Evolutionary conservation across 495 filamentous ascomycete genomes (phyloP).

Genomic region (Daldinia bambusicola): DNA sequence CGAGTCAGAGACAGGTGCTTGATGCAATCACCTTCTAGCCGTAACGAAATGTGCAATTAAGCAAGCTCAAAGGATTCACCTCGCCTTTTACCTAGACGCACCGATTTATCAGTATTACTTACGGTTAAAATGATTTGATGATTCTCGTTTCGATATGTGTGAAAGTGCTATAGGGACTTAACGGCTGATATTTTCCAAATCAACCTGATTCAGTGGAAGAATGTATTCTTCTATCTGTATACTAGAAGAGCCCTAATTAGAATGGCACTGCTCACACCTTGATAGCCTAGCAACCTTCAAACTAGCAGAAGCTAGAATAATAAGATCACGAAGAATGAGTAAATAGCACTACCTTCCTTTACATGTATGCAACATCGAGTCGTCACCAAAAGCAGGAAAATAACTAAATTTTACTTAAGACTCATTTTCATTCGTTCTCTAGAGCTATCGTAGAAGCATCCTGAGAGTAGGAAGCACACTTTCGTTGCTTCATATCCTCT

Average conservation of each 20-base stretch:
- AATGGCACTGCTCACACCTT: too few species aligned
- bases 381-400: not conserved
- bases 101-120: slow-evolving; percentile 22
- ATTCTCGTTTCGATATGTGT: not conserved
- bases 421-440: slow-evolving; percentile 27
- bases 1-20: too few species aligned
- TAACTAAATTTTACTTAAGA: slow-evolving; percentile 7
- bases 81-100: slow-evolving; percentile 13
- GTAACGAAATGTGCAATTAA: slow-evolving; percentile 24
- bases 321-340: not conserved
- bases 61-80: slow-evolving; percentile 10
- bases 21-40: not conserved
- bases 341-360: not conserved
- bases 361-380: slow-evolving; percentile 1
- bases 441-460: slow-evolving; percentile 21
- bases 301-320: not conserved
- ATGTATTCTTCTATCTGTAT: not conserved
- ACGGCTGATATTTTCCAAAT: not conserved
- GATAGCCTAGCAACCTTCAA: too few species aligned
- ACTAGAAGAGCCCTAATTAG: too few species aligned
- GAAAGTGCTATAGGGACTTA: not conserved
- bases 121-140: slow-evolving; percentile 26
- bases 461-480: slow-evolving; percentile 6
- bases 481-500: slow-evolving; percentile 5
- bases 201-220: not conserved